Conservation (phyloP, 306 rosid species). For the Gastrolobium villosum region DNA sequence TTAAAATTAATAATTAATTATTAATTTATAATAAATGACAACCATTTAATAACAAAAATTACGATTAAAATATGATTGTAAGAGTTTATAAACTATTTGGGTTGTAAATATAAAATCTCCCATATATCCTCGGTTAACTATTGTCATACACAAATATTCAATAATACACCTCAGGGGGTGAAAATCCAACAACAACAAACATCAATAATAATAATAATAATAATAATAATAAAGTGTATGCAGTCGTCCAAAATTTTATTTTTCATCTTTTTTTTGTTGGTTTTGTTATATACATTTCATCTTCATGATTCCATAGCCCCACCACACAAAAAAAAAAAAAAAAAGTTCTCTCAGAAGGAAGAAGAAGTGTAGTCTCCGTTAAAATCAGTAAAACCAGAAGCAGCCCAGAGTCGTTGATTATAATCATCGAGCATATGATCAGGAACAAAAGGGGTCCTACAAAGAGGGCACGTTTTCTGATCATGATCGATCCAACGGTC, state of each 20-base stretch:
- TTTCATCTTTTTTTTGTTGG: slow-evolving; percentile 1
- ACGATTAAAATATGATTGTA: too few species aligned
- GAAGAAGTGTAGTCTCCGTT: slow-evolving; percentile 64
- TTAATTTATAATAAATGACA: too few species aligned
- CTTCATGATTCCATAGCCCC: slow-evolving; percentile 36
- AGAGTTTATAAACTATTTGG: too few species aligned
- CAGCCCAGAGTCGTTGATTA: slow-evolving; percentile 87
- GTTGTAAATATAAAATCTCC: too few species aligned
- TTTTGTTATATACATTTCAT: slow-evolving; percentile 52
- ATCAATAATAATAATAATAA: not conserved
- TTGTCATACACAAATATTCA: not conserved
- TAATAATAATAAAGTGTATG: not conserved
- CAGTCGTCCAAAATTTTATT: slow-evolving; percentile 13
- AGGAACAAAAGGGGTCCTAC: slow-evolving; percentile 82
- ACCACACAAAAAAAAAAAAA: not conserved
- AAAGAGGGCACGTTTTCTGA: slow-evolving; percentile 90
- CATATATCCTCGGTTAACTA: not conserved
- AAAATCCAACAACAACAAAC: not conserved
- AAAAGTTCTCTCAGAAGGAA: slow-evolving; percentile 36
- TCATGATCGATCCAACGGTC: slow-evolving; percentile 99
- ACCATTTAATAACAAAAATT: too few species aligned
- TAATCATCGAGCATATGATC: slow-evolving; percentile 73
- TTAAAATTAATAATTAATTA: too few species aligned
- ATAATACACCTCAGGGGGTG: not conserved
- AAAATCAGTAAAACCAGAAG: slow-evolving; percentile 67